These are phyloP conservation scores for Botrytis deweyae DNA, from an alignment of 2,329 filamentous ascomycete genomes.

Conservation along the genomic window DNA sequence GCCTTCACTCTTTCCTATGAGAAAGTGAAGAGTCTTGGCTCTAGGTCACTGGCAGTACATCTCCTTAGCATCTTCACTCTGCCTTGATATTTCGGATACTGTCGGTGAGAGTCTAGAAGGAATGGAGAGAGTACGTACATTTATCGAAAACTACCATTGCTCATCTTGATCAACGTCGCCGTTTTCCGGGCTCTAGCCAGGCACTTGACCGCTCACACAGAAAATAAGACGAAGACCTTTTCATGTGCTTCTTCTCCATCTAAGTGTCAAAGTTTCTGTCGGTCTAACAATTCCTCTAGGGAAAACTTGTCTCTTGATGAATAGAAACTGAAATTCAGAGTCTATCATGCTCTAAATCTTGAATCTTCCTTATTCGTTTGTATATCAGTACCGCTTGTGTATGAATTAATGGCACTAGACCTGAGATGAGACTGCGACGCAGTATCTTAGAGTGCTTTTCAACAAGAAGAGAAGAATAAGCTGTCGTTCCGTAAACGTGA, in stretches of 20 bases:
- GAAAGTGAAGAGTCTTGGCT: background rate
- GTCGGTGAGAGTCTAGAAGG: background rate
- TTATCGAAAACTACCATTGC: too few species aligned
- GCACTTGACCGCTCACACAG: too few species aligned
- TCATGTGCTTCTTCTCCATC: background rate
- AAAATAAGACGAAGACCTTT: background rate
- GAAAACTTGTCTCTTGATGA: background rate
- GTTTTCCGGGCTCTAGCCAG: background rate
- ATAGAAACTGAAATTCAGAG: background rate
- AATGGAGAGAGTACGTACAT: background rate
- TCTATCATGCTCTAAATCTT: too few species aligned
- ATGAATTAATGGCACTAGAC: background rate
- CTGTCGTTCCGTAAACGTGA: background rate
- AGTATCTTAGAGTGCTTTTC: too few species aligned
- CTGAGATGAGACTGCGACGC: too few species aligned
- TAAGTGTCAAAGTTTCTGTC: background rate
- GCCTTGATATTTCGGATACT: background rate
- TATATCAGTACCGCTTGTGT: background rate
- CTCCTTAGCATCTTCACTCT: background rate
- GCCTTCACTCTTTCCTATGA: background rate
- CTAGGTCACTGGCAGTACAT: background rate
- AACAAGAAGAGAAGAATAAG: background rate
- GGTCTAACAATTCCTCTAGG: fast-evolving
- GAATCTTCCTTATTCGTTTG: background rate
- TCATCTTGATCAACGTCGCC: background rate